Percentiles rank a stretch among this genome's conserved stretches.
phyloP scores from a whole-genome alignment of 2,329 filamentous ascomycete genomes.

The Microcyclospora pomicola region DNA sequence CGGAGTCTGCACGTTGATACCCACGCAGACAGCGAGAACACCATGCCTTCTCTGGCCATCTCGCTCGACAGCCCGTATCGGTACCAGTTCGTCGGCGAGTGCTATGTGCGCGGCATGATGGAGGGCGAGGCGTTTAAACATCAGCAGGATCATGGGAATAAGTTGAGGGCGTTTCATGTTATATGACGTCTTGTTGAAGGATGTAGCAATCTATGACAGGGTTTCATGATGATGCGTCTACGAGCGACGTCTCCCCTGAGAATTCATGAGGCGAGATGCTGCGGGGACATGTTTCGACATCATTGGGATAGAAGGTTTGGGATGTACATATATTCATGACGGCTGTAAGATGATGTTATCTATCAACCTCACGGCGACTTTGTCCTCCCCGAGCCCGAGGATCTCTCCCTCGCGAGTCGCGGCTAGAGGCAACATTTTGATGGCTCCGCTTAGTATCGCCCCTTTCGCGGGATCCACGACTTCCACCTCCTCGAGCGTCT shows the following conservation, averaged over 20 bases:
- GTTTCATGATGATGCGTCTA: too few relatives aligned
- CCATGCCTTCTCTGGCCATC: not conserved
- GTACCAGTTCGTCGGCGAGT: constrained; percentile 3
- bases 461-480: constrained; percentile 55
- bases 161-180: constrained; percentile 1
- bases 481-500: constrained; percentile 66
- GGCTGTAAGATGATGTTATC: constrained; percentile 65
- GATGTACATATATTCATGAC: constrained; percentile 1
- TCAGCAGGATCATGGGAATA: constrained; percentile 2
- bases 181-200: too few relatives aligned
- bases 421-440: constrained; percentile 79
- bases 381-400: constrained; percentile 53
- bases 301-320: too few relatives aligned
- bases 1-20: too few relatives aligned
- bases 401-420: constrained; percentile 56
- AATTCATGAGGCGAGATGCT: too few relatives aligned
- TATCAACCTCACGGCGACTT: constrained; percentile 71
- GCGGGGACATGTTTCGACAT: too few relatives aligned
- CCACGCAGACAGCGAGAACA: not conserved
- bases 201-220: too few relatives aligned
- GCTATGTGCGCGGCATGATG: constrained; percentile 4
- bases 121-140: constrained; percentile 3
- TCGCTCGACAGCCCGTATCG: constrained; percentile 1
- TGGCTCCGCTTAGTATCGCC: constrained; percentile 74
- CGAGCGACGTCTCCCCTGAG: too few relatives aligned